Percentiles rank a stretch among this genome's conserved stretches.
Conservation (phyloP, 305 asterid species). For the Andrographis paniculata region DNA sequence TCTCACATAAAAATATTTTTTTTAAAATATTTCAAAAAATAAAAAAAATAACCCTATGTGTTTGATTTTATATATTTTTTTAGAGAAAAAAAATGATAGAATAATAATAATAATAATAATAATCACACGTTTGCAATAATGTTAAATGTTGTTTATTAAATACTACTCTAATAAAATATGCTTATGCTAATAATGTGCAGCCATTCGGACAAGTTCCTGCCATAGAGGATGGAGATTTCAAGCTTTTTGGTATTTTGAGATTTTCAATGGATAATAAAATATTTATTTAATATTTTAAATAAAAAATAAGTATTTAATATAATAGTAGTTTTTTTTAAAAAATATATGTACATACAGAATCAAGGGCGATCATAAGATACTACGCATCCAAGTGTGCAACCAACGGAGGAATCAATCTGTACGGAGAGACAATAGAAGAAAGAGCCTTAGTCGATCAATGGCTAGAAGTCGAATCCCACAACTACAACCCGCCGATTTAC, state of each 20-base stretch:
- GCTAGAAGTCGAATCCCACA: constrained; percentile 76
- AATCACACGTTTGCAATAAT: too few species aligned
- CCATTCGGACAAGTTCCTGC: constrained; percentile 93
- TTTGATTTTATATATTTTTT: too few species aligned
- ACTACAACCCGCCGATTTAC: constrained; percentile 56
- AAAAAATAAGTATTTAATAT: neutral
- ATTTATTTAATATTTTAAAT: neutral
- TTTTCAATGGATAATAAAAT: too few species aligned
- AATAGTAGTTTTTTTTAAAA: neutral
- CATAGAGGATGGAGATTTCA: constrained; percentile 67
- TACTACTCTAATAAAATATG: too few species aligned
- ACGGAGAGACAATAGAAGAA: constrained; percentile 56
- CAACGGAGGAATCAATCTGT: constrained; percentile 36
- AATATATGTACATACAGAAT: too few species aligned
- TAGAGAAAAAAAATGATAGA: too few species aligned
- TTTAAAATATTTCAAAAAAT: too few species aligned
- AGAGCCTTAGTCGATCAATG: constrained; percentile 78
- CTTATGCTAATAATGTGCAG: too few species aligned
- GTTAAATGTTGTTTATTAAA: too few species aligned
- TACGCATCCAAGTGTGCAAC: constrained; percentile 53
- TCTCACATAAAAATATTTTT: too few species aligned
- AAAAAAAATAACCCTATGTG: too few species aligned
- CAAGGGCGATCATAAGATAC: constrained; percentile 82
- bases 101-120: too few species aligned
- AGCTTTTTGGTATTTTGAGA: constrained; percentile 48